Evolutionary conservation across 345 rosid species (phyloP).

Genomic region (Eucalyptus erythrocorys): DNA sequence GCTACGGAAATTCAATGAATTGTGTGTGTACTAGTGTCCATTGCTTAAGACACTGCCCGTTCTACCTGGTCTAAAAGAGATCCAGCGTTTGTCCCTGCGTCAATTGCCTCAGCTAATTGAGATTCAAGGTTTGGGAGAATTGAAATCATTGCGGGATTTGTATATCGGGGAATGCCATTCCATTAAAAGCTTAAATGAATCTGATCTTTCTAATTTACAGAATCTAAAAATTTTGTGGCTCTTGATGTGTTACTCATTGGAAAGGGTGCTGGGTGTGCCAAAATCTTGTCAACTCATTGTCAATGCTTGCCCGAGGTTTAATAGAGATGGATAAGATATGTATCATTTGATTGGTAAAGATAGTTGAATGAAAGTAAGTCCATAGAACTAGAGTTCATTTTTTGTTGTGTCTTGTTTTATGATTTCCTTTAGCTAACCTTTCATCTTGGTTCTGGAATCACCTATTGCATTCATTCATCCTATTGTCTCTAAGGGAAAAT

Average conservation of each 20-base stretch:
- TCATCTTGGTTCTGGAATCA: no score
- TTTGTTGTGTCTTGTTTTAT: no score
- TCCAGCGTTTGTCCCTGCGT: fast-evolving
- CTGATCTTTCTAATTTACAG: background rate
- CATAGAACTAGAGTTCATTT: background rate
- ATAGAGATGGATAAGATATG: background rate
- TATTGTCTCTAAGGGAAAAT: no score
- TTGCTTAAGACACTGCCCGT: background rate
- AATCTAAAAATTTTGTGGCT: fast-evolving
- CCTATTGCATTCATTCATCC: no score
- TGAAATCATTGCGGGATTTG: background rate
- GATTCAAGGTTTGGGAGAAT: background rate
- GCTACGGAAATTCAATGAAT: background rate
- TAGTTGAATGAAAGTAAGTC: background rate
- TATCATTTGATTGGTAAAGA: background rate
- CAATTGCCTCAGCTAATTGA: background rate
- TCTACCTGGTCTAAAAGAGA: background rate
- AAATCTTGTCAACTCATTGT: fast-evolving
- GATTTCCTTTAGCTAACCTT: no score
- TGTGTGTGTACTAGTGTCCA: fast-evolving
- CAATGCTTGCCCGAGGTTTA: fast-evolving
- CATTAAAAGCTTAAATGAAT: background rate
- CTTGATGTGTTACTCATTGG: fast-evolving
- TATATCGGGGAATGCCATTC: fast-evolving
- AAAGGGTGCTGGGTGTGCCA: background rate